Conservation (phyloP, 345 rosid genomes). For the Chamaenerion angustifolium region DNA sequence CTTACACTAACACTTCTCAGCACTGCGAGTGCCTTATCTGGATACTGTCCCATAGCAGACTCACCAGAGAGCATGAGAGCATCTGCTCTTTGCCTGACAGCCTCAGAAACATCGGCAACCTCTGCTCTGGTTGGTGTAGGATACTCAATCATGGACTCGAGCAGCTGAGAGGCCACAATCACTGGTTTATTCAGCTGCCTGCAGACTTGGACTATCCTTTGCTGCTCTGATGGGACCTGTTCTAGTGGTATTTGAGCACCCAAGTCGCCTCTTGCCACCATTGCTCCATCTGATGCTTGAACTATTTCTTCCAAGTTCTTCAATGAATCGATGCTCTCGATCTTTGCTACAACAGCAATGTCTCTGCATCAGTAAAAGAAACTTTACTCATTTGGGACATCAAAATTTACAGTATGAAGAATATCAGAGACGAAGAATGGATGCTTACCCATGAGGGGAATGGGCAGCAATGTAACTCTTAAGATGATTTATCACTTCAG, state of each 20-base stretch:
- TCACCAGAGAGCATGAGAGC: slow-evolving; percentile 98
- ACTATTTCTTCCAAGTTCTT: slow-evolving; percentile 84
- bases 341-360: slow-evolving; percentile 83
- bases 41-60: slow-evolving; percentile 99
- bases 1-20: slow-evolving; percentile 85
- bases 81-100: slow-evolving; percentile 95
- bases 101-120: slow-evolving; percentile 98
- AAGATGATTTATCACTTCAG: slow-evolving; percentile 92
- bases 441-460: slow-evolving; percentile 53
- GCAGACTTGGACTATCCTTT: slow-evolving; percentile 71
- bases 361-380: slow-evolving; percentile 36
- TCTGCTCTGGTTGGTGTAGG: slow-evolving; percentile 99
- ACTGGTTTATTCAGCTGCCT: slow-evolving; percentile 89
- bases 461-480: slow-evolving; percentile 94
- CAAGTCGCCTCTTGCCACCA: slow-evolving; percentile 98
- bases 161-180: slow-evolving; percentile 89
- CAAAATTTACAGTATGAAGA: not conserved
- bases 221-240: slow-evolving; percentile 96
- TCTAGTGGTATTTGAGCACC: slow-evolving; percentile 99
- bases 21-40: slow-evolving; percentile 89
- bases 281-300: slow-evolving; percentile 93
- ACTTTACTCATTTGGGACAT: not conserved
- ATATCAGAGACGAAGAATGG: not conserved
- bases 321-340: slow-evolving; percentile 87
- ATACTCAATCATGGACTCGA: slow-evolving; percentile 97